Percentiles rank a stretch among this genome's conserved stretches.
Conservation (phyloP, 1,284 basidiomycete genomes). For the Pisolithus thermaeus region DNA sequence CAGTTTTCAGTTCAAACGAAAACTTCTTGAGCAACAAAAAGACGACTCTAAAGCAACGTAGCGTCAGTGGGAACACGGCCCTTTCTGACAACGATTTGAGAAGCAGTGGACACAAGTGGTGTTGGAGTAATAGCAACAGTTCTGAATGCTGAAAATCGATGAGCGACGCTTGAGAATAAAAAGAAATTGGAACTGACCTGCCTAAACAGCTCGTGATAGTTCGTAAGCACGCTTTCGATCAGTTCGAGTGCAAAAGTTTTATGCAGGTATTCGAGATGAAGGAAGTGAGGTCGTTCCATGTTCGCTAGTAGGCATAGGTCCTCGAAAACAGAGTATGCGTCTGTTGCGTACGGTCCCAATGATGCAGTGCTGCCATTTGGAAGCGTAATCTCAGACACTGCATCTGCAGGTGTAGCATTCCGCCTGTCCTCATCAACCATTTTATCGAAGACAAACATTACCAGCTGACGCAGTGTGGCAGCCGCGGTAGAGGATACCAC, state of each 20-base stretch:
- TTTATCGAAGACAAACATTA: constrained; percentile 98
- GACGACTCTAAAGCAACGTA: constrained; percentile 89
- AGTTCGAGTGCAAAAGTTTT: constrained; percentile 95
- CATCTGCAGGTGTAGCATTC: constrained; percentile 30
- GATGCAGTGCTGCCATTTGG: constrained; percentile 57
- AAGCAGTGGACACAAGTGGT: constrained; percentile 87
- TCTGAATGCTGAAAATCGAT: constrained; percentile 60
- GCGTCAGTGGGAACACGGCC: constrained; percentile 80
- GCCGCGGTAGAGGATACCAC: constrained; percentile 97
- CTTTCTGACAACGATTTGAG: constrained; percentile 82
- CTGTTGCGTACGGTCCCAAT: constrained; percentile 77
- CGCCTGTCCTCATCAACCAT: constrained; percentile 76
- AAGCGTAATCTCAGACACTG: constrained; percentile 44
- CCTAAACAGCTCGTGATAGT: constrained; percentile 86
- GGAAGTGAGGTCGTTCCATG: constrained; percentile 75
- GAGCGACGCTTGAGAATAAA: background rate
- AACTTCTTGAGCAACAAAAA: constrained; percentile 94
- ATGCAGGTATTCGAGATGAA: constrained; percentile 81
- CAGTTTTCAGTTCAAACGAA: constrained; percentile 70
- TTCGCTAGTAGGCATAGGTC: constrained; percentile 87
- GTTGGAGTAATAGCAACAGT: constrained; percentile 76
- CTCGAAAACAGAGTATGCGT: constrained; percentile 86
- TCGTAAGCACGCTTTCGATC: constrained; percentile 94
- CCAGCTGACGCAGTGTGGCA: constrained; percentile 90
- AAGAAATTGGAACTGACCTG: constrained; percentile 43